Evolutionary conservation across 2,329 filamentous ascomycete genomes (phyloP), one percentile per base, ranked within the genome.

Genomic region (Phialophora tarda): DNA sequence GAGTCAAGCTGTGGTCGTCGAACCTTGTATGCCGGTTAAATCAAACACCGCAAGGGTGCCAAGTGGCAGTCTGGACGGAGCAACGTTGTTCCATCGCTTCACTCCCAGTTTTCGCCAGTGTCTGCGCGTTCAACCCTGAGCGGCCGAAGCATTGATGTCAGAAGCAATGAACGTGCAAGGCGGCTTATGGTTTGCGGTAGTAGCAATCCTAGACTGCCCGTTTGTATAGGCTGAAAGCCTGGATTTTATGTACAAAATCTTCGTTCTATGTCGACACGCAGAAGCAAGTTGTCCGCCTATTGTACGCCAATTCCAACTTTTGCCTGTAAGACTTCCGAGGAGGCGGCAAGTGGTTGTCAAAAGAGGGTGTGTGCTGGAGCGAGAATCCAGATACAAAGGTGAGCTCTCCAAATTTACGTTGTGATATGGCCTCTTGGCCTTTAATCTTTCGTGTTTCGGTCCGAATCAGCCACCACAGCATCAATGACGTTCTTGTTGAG

Each of bases 401-500:
- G 17, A 32, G 17, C 11, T 34, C 24, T 30, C 28, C 53, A 55
- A 30, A 55, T 30, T n/a, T 34, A 32, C 53, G 28, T 30, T 55
- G 53, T 30, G 28, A 23, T 32, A 21, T 17, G 7, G 53, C 23
- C 30, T 55, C n/a, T 28, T 53, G 41, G 28, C 21, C 6, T 24
- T 38, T 65, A 70, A 50, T 70, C 68, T 53, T 66, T 66, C 12
- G 65, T 68, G 30, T 62, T 59, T 6, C 59, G 51, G 47, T 70
- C 66, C 6, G 57, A 51, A 54, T 69, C 66, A 7, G 65, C 62
- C 47, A 70, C 50, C 12, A 71, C 69, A 65, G 50, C 56, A 21
- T 68, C 63, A 48, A 71, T 51, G 7, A 71, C 57, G 11, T 63
- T 64, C 59, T 63, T 60, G 59, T 69, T 69, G 30, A 68, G 61